Conservation (phyloP, 2,329 filamentous ascomycete species). For the Dryadomyces quercivorus region DNA sequence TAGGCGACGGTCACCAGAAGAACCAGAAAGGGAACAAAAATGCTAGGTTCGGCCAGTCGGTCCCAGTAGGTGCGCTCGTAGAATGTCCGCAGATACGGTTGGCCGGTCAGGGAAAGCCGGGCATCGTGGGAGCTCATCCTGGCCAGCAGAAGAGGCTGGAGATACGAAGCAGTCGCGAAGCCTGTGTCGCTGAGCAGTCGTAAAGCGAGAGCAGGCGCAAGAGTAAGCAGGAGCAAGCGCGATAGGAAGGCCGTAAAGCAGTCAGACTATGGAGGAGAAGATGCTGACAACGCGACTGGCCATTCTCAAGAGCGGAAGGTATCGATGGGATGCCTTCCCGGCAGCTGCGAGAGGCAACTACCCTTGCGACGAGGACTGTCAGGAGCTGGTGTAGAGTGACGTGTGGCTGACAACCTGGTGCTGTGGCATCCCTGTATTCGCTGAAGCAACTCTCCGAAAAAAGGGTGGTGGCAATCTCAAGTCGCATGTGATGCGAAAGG, state of each 20-base stretch:
- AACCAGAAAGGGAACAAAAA: constrained; percentile 22
- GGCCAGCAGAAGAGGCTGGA: constrained; percentile 4
- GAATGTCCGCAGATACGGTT: constrained; percentile 13
- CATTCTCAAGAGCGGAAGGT: background rate
- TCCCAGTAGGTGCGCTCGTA: constrained; percentile 16
- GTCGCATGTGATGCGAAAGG: constrained; percentile 6
- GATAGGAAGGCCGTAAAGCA: background rate
- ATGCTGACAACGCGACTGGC: constrained; percentile 2
- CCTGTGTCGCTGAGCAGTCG: background rate
- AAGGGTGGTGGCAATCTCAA: background rate
- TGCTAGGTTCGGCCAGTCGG: constrained; percentile 22
- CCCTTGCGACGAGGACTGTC: background rate
- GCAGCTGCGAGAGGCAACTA: background rate
- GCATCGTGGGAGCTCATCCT: constrained; percentile 25
- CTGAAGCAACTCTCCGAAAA: background rate
- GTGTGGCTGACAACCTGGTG: background rate
- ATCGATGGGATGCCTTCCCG: background rate
- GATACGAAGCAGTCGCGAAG: background rate
- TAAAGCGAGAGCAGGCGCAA: background rate
- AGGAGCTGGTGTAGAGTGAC: background rate
- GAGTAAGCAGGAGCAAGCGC: background rate
- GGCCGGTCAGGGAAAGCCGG: constrained; percentile 14
- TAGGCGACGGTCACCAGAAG: constrained; percentile 23
- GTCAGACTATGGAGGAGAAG: no score
- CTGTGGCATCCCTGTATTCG: background rate